Evolutionary conservation across 148 eudicot genomes (phyloP).

Genomic region (Heliosperma pusillum): DNA sequence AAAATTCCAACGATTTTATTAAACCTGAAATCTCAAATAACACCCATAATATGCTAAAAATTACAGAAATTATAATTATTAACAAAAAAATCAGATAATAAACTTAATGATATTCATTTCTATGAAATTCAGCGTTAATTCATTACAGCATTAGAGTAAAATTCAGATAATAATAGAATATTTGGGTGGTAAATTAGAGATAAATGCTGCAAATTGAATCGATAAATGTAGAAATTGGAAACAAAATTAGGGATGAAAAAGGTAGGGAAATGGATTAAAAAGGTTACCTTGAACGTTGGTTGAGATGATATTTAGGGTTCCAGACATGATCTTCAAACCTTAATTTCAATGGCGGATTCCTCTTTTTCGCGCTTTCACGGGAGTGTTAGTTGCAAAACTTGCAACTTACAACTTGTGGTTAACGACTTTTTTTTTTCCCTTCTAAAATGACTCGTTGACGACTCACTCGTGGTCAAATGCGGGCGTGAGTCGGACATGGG

Average conservation of each 20-base stretch:
- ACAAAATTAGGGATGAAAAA: background rate
- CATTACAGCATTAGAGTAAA: background rate
- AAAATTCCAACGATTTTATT: background rate
- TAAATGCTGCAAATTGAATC: background rate
- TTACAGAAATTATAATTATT: background rate
- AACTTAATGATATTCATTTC: background rate
- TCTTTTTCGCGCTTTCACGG: background rate
- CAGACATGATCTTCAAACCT: conserved; percentile 43
- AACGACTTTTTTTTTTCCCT: no score
- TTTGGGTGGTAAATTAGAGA: background rate
- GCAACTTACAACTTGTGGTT: no score
- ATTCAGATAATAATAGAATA: background rate
- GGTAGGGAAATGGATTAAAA: background rate
- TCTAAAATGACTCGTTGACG: no score
- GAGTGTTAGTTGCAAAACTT: background rate
- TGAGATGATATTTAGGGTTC: conserved; percentile 42
- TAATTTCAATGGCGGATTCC: conserved; percentile 27
- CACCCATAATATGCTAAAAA: background rate
- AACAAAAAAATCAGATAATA: no score
- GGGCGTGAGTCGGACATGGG: no score
- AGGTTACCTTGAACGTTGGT: conserved; percentile 46
- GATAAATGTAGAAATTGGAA: background rate
- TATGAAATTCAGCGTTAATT: background rate
- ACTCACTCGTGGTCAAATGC: no score
- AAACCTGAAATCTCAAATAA: background rate